Evolutionary conservation across 345 rosid species (phyloP).

Genomic region (Dipteronia dyeriana): DNA sequence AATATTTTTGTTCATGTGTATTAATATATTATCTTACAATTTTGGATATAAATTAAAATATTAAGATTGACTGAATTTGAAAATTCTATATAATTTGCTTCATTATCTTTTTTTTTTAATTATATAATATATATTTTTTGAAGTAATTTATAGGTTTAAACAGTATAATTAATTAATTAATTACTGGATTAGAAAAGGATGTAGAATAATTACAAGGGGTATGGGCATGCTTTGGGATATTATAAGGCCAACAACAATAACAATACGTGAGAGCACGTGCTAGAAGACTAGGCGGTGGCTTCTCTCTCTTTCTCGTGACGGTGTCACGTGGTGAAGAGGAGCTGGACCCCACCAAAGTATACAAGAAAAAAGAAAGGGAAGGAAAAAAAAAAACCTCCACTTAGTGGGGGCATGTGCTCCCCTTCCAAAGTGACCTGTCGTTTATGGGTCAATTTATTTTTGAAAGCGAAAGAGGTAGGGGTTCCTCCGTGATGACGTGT

Average conservation of each 20-base stretch:
- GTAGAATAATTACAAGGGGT: neutral
- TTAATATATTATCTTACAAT: too few species aligned
- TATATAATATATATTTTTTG: too few species aligned
- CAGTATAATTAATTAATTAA: too few species aligned
- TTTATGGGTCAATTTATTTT: constrained; percentile 19
- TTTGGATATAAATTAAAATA: too few species aligned
- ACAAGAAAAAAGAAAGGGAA: neutral
- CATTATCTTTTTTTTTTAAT: too few species aligned
- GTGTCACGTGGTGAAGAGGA: constrained; percentile 39
- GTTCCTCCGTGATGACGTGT: constrained; percentile 24
- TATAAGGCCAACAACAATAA: neutral
- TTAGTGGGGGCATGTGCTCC: constrained; percentile 46
- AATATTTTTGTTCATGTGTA: too few species aligned
- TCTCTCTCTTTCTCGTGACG: constrained; percentile 40
- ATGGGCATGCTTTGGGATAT: neutral
- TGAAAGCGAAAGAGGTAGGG: neutral
- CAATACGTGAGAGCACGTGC: constrained; percentile 42
- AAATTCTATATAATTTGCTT: too few species aligned
- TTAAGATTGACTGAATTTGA: neutral
- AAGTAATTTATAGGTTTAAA: too few species aligned
- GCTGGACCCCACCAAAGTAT: constrained; percentile 22
- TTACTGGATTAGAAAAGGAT: too few species aligned
- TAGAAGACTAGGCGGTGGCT: constrained; percentile 26
- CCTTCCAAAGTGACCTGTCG: constrained; percentile 34
- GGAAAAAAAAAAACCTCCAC: neutral